These are phyloP conservation scores for Crithidia brevicula DNA, from an alignment of 208 protist genomes.

Conservation along the genomic window DNA sequence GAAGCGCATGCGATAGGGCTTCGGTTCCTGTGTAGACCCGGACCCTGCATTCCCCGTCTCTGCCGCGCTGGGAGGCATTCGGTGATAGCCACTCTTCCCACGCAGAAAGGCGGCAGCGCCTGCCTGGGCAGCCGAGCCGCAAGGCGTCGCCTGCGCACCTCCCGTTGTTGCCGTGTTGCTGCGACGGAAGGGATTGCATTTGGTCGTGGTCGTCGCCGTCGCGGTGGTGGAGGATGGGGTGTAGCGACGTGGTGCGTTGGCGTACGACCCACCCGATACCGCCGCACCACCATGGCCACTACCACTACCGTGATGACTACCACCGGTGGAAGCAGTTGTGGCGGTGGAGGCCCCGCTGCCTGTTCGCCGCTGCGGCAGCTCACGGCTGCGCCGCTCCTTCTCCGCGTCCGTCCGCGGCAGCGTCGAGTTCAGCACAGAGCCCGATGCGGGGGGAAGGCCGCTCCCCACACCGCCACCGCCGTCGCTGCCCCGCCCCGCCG, in stretches of 20 bases:
- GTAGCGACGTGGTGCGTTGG: constrained; percentile 1
- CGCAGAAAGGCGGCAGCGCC: too few relatives aligned
- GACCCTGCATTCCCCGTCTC: too few relatives aligned
- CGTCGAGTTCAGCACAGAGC: background rate
- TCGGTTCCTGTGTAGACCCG: too few relatives aligned
- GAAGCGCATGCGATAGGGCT: constrained; percentile 14
- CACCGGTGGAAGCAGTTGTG: background rate
- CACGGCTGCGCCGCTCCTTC: constrained; percentile 3
- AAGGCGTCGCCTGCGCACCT: background rate
- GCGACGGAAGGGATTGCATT: constrained; percentile 16
- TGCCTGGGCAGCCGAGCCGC: too few relatives aligned
- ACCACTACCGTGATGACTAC: too few relatives aligned
- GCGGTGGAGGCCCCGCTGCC: background rate
- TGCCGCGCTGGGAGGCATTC: too few relatives aligned
- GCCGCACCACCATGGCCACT: too few relatives aligned
- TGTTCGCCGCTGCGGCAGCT: background rate
- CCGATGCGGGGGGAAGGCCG: constrained; percentile 5
- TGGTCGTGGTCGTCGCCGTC: constrained; percentile 3
- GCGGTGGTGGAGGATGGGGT: background rate
- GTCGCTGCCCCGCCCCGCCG: background rate
- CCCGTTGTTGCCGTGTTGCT: constrained; percentile 8
- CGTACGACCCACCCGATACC: background rate
- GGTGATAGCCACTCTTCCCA: too few relatives aligned
- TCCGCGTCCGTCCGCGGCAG: background rate
- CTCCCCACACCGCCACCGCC: background rate